These are phyloP conservation scores for Pisolithus microcarpus DNA, from an alignment of 768 basidiomycete species.

Conservation along the genomic window DNA sequence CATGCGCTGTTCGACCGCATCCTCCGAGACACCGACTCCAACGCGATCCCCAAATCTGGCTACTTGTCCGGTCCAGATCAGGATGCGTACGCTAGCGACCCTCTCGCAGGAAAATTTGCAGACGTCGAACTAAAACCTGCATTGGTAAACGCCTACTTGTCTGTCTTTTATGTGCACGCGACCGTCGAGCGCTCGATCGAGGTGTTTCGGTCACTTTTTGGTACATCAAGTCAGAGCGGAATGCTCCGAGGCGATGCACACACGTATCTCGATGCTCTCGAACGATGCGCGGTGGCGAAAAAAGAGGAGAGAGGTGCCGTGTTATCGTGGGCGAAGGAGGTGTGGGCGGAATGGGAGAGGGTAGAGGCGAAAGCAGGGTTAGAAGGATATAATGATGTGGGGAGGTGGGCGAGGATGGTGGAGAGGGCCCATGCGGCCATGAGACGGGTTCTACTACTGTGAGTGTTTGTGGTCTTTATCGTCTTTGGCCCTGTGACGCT, in stretches of 20 bases:
- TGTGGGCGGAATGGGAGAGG: slow-evolving; percentile 61
- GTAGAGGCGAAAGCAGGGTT: slow-evolving; percentile 36
- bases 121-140: slow-evolving; percentile 51
- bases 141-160: slow-evolving; percentile 75
- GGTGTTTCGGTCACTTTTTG: slow-evolving; percentile 47
- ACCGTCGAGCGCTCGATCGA: slow-evolving; percentile 41
- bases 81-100: not conserved
- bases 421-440: slow-evolving; percentile 65
- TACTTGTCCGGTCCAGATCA: not conserved
- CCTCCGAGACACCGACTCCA: slow-evolving; percentile 32
- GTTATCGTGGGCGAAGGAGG: slow-evolving; percentile 44
- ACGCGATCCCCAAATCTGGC: not conserved
- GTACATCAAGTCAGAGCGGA: slow-evolving; percentile 12
- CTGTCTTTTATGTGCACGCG: slow-evolving; percentile 61
- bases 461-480: slow-evolving; percentile 21
- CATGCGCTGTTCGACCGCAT: slow-evolving; percentile 59
- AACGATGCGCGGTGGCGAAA: slow-evolving; percentile 46
- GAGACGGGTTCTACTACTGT: slow-evolving; percentile 62
- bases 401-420: slow-evolving; percentile 39
- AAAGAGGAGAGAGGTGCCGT: slow-evolving; percentile 43
- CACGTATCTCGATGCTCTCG: slow-evolving; percentile 59
- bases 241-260: slow-evolving; percentile 43
- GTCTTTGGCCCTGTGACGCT: not conserved
- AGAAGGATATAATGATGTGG: slow-evolving; percentile 14
- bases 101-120: slow-evolving; percentile 39